Base-by-base conservation (phyloP, 1,139 yeast genomes). In the Candida buenavistaensis region DNA sequence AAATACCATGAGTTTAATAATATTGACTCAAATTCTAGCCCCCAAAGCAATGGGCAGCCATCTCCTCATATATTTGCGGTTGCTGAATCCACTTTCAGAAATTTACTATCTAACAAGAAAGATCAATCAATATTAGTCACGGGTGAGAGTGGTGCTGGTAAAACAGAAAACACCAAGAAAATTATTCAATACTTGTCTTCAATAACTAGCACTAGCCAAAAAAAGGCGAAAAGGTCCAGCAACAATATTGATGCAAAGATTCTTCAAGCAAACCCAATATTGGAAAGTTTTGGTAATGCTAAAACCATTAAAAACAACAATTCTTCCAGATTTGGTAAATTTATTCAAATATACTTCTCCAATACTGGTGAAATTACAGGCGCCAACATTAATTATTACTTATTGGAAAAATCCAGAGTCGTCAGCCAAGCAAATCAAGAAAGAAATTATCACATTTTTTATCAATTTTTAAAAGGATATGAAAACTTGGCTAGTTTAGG, bases 91-190 rank as follows among this genome's bases (percentile, higher is more conserved):
- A 95, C 98, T 1, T 87, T 80, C 50, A 75, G 88, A 41, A 86
- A 83, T 51, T 69, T 92, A 59, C 66, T 88, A 14, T 71, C 75
- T 20, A 82, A 84, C 48, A 73, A 68, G 33, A 82, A 80, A 51
- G 85, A 90, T 58, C 98, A 94, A 61, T 82, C 95, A 11, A 88
- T 94, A 35, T 68, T 94, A 36, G 97, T 94, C 9, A 94, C 98
- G 1, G 99, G 99, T 43, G 99, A 94, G 57, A 85, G 96, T 19
- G 99, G 98, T 43, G 98, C 98, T 0, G 98, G 98, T 38, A 92
- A 92, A 57, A 92, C 98, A 0, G 98, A 92, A 62, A 92, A 88
- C 49, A 92, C 98, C n/a, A 92, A 92, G 58, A 88, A 86, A 52
- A 90, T 92, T 40, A 85, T 94, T 45, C 97, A 90, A 57, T 92